phyloP scores from a whole-genome alignment of 2,329 filamentous ascomycete species.

The Stachybotrys echinatus region DNA sequence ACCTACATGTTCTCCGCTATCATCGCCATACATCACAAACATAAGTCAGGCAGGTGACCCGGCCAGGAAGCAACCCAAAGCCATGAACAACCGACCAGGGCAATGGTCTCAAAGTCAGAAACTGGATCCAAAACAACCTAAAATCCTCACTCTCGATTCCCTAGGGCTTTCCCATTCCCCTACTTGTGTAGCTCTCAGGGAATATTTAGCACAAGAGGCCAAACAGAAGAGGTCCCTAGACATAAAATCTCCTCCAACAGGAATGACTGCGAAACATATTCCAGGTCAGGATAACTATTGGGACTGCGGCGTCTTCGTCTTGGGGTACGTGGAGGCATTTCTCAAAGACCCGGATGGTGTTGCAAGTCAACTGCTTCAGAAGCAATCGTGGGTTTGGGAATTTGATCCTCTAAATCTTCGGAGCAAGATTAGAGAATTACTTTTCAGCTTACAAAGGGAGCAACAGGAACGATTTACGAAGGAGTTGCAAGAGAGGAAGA shows the following conservation, averaged over 20 bases:
- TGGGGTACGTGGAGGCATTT: conserved; percentile 82
- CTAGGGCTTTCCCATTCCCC: conserved; percentile 59
- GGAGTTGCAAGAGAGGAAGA: conserved; percentile 28
- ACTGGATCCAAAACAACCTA: conserved; percentile 47
- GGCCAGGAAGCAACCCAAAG: not conserved
- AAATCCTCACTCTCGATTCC: conserved; percentile 85
- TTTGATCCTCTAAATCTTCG: conserved; percentile 60
- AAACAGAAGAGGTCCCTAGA: conserved; percentile 54
- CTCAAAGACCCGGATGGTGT: conserved; percentile 69
- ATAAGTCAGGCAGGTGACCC: not conserved
- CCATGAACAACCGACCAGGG: not conserved
- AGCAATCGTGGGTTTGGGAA: conserved; percentile 43
- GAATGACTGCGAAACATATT: conserved; percentile 67
- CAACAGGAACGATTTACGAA: conserved; percentile 41
- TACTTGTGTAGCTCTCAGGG: conserved; percentile 64
- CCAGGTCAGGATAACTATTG: conserved; percentile 78
- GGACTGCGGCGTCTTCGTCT: conserved; percentile 84
- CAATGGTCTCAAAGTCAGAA: conserved; percentile 8
- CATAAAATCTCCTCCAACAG: too few species aligned
- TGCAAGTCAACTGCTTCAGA: conserved; percentile 58
- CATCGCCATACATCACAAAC: not conserved
- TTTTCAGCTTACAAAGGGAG: conserved; percentile 57
- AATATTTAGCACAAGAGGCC: conserved; percentile 73
- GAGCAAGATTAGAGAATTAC: conserved; percentile 56
- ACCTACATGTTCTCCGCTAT: not conserved